Base-by-base conservation (phyloP, 2,329 filamentous ascomycete species). In the Fusarium continuum region DNA sequence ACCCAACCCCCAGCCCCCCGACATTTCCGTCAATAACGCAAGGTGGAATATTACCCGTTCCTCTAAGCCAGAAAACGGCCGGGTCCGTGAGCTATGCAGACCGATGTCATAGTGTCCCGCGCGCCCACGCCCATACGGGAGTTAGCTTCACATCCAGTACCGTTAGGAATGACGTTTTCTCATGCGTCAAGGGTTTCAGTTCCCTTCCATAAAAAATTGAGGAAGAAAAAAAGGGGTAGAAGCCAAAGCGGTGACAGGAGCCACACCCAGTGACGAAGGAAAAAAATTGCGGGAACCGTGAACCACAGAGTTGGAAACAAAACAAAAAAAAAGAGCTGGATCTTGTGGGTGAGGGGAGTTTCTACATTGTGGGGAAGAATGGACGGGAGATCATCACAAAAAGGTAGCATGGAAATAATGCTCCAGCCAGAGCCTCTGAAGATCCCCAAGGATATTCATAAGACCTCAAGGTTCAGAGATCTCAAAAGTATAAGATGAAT, bases 321-420 rank as follows among this genome's bases (percentile, higher is more conserved):
- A 10, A 5, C n/a, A 9, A 11, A 26, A 9, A 11, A 26, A 34
- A 25, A 31, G 23, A 39, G 19, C 28, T 38, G 38, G 22, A 35
- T 10, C 19, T 36, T 28, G 39, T 65, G 63, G 59, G 55, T 64
- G 53, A 55, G 45, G 61, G 35, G 34, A 45, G 48, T 45, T 31
- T 10, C 19, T 28, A 8, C n/a, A n/a, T 26, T 35, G 64, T 69
- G 64, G 64, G 64, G 64, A 55, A 46, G 19, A 53, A 31, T 29
- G 38, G 29, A 40, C 58, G 67, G 67, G 67, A 64, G 67, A 70
- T 70, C 67, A 68, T 54, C 66, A 57, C 23, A 20, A 28, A 56
- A 31, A 16, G 34, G 59, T 14, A 55, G 31, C 34, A 56, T 55
- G 36, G 32, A 46, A 32, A 44, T 48, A 14, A 46, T 48, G n/a